Conservation (phyloP, 1,139 yeast genomes). For the Oligophagozyma castellii region DNA sequence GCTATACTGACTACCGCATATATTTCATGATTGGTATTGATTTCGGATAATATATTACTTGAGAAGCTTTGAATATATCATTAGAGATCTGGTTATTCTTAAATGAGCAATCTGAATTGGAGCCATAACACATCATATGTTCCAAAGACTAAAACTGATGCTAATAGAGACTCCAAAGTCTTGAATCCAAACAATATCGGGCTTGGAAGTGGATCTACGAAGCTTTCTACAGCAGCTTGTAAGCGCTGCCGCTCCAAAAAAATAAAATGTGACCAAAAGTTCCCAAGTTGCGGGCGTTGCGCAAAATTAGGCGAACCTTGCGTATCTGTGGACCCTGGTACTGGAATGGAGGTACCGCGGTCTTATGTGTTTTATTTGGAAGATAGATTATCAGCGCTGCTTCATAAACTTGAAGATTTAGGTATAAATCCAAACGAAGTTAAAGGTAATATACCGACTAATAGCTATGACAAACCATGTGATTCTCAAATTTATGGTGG, state of each 20-base stretch:
- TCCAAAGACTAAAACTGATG: too few species aligned
- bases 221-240: conserved; percentile 46
- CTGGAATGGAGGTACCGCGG: conserved; percentile 77
- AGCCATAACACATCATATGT: too few species aligned
- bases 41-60: too few species aligned
- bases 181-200: too few species aligned
- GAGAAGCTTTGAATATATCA: too few species aligned
- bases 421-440: conserved; percentile 27
- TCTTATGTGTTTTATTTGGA: conserved; percentile 68
- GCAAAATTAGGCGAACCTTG: conserved; percentile 57
- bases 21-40: too few species aligned
- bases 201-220: too few species aligned
- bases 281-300: conserved; percentile 69
- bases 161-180: too few species aligned
- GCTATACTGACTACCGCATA: too few species aligned
- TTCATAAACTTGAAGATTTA: conserved; percentile 31
- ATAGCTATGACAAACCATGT: conserved; percentile 16
- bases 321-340: conserved; percentile 74
- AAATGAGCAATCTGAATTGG: too few species aligned
- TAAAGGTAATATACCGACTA: conserved; percentile 14
- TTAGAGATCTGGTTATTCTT: too few species aligned
- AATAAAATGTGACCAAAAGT: conserved; percentile 70
- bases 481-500: conserved; percentile 11
- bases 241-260: conserved; percentile 69
- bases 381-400: conserved; percentile 44